Evolutionary conservation across 208 protist species (phyloP).

Genomic region (Trypanosoma cruzi): DNA sequence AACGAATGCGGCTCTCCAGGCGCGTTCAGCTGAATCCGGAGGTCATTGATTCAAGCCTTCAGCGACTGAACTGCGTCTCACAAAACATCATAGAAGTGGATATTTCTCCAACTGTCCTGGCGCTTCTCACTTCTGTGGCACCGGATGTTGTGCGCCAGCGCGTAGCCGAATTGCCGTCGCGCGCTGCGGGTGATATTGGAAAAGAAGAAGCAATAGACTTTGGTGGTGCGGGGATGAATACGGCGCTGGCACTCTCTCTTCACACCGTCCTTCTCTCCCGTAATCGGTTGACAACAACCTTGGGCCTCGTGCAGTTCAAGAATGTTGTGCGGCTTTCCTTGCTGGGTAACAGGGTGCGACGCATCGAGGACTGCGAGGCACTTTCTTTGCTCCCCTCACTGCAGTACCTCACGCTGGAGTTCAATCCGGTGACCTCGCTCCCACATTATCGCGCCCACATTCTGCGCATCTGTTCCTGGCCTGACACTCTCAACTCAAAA

Average conservation of each 20-base stretch:
- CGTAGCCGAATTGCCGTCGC: constrained; percentile 23
- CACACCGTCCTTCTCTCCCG: constrained; percentile 82
- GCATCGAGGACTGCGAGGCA: constrained; percentile 80
- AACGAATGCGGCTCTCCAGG: constrained; percentile 40
- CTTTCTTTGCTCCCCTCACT: constrained; percentile 69
- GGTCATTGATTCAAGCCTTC: constrained; percentile 60
- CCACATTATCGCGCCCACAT: constrained; percentile 85
- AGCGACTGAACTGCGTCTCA: constrained; percentile 69
- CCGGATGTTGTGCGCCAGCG: constrained; percentile 30
- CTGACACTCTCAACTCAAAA: constrained; percentile 41
- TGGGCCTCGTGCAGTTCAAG: constrained; percentile 83
- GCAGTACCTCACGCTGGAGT: constrained; percentile 81
- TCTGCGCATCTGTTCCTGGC: constrained; percentile 79
- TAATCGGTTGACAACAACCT: constrained; percentile 56
- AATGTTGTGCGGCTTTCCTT: constrained; percentile 81
- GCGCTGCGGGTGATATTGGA: not conserved
- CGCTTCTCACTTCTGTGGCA: constrained; percentile 40
- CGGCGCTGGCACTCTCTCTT: constrained; percentile 66
- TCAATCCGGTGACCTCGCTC: constrained; percentile 78
- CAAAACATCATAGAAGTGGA: constrained; percentile 70
- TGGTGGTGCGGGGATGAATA: constrained; percentile 37
- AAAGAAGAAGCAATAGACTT: constrained; percentile 8
- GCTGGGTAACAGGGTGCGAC: constrained; percentile 70
- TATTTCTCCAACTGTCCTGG: constrained; percentile 59
- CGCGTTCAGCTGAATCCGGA: constrained; percentile 46